Conservation (phyloP, 2,329 filamentous ascomycete species). For the Didymella pomorum region DNA sequence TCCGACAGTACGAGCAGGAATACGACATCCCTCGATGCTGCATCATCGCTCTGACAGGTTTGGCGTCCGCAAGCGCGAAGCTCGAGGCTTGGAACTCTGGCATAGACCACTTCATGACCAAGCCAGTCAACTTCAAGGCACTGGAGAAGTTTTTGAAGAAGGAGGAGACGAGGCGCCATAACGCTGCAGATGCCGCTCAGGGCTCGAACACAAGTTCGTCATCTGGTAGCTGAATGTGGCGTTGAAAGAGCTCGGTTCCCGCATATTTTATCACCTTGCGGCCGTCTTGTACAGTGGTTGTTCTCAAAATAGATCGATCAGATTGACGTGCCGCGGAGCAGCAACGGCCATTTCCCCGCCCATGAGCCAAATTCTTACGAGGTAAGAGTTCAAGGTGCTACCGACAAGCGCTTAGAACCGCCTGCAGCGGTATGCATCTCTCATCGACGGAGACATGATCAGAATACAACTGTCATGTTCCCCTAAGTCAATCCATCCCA, state of each 20-base stretch:
- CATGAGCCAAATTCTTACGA: background rate
- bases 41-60: constrained; percentile 43
- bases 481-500: background rate
- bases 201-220: background rate
- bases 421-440: background rate
- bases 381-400: background rate
- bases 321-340: background rate
- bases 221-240: background rate
- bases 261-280: background rate
- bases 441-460: background rate
- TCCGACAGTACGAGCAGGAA: constrained; percentile 40
- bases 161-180: constrained; percentile 10
- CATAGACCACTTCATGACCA: constrained; percentile 45
- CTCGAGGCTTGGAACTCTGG: constrained; percentile 42
- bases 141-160: constrained; percentile 31
- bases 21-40: constrained; percentile 25
- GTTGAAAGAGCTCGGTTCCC: background rate
- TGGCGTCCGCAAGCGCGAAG: constrained; percentile 35
- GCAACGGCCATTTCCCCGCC: too few species aligned
- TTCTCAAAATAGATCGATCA: too few species aligned
- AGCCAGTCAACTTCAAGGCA: constrained; percentile 42
- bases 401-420: background rate
- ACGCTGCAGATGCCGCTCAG: background rate
- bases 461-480: background rate
- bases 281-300: background rate